Evolutionary conservation across 1,284 basidiomycete genomes (phyloP), one percentile per base, ranked within the genome.

Genomic region (Irpex rosettiformis): DNA sequence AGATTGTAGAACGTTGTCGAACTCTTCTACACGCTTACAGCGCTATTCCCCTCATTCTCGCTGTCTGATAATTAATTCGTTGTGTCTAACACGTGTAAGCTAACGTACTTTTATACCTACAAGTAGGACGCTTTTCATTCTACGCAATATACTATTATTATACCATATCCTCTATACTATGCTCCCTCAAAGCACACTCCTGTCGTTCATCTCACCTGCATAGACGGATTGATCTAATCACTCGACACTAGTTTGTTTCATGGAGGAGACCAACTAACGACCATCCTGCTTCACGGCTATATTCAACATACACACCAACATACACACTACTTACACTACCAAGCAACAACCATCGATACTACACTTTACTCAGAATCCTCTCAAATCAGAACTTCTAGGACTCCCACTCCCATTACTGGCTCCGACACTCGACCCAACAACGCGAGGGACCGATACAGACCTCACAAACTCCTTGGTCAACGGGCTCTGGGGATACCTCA

Each of bases 401-500:
- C 33, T 37, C 16, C 11, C 33, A 16, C 33, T 37, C 3, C 33
- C 33, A 37, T 37, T 16, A 18, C 43, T 45, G 18, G 16, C 43
- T 18, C 43, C 21, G 43, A 45, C n/a, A 18, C 43, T 22, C 13
- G 21, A 18, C 5, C 21, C 21, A 4, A 45, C 43, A 45, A 18
- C 33, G 16, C 33, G 33, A 2, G 33, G 33, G 16, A 37, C 33
- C 11, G 33, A 16, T 37, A 37, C 16, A 8, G 33, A 11, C 11
- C 33, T 8, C 11, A 37, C 33, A 16, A 37, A 37, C 10, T 47
- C 43, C 3, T 47, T 25, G 22, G 18, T 13, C 48, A 61, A 28
- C 37, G 57, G 54, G 28, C 60, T 61, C 51, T 58, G 57, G n/a
- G 60, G 60, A 30, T 58, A 57, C 40, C 30, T 28, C 55, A 58